These are phyloP conservation scores for Neofusicoccum parvum DNA, from an alignment of 2,329 filamentous ascomycete genomes.

Conservation along the genomic window DNA sequence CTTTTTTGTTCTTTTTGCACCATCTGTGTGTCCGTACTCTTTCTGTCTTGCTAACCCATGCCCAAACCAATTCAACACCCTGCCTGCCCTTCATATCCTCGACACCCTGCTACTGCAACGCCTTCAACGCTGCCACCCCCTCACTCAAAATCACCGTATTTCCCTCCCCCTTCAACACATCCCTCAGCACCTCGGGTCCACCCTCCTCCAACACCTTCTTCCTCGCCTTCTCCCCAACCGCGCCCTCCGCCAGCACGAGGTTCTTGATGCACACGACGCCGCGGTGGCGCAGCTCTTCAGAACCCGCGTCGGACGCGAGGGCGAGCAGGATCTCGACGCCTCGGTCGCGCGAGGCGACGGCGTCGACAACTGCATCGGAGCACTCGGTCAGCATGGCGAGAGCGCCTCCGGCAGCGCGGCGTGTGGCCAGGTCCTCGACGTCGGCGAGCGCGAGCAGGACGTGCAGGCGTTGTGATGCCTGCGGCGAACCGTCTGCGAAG, in stretches of 20 bases:
- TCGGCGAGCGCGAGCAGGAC: conserved; percentile 87
- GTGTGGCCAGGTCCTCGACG: conserved; percentile 76
- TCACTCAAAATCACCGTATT: conserved; percentile 70
- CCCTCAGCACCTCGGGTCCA: conserved; percentile 69
- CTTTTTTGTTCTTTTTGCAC: too few species aligned
- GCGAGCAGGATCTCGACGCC: conserved; percentile 79
- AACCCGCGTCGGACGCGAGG: conserved; percentile 71
- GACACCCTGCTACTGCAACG: conserved; percentile 51
- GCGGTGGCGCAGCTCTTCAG: conserved; percentile 68
- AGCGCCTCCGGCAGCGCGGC: conserved; percentile 84
- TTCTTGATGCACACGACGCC: conserved; percentile 78
- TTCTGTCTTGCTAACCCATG: too few species aligned
- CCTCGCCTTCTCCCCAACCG: conserved; percentile 56
- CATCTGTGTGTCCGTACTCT: too few species aligned
- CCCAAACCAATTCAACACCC: too few species aligned
- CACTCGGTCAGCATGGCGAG: conserved; percentile 81
- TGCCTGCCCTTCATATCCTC: not conserved
- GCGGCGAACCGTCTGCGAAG: conserved; percentile 67
- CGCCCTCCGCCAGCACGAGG: conserved; percentile 67
- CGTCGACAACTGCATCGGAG: conserved; percentile 68
- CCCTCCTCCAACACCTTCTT: conserved; percentile 54
- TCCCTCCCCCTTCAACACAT: conserved; percentile 68
- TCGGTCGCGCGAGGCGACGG: conserved; percentile 69
- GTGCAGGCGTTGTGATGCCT: conserved; percentile 74
- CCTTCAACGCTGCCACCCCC: conserved; percentile 73